These are phyloP conservation scores for Meyerozyma carpophila DNA, from an alignment of 1,139 yeast species.

Conservation along the genomic window DNA sequence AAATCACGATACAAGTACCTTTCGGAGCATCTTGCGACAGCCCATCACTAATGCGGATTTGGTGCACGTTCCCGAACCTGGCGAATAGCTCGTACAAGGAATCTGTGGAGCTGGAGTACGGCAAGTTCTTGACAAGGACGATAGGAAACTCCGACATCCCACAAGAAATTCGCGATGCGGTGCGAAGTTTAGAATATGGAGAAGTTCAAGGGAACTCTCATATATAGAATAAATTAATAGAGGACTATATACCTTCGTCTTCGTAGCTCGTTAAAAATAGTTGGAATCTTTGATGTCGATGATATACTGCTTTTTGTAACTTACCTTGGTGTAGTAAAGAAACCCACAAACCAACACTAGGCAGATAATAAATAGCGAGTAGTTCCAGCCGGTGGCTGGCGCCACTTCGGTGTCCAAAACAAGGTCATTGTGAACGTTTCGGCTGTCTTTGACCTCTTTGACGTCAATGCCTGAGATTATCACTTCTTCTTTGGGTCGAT, in stretches of 20 bases:
- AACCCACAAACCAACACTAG: conserved; percentile 9
- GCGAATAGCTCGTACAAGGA: conserved; percentile 53
- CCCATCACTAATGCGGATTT: conserved; percentile 46
- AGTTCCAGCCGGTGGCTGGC: conserved; percentile 7
- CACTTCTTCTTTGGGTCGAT: conserved; percentile 11
- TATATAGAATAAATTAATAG: neutral
- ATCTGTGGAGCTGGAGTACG: conserved; percentile 43
- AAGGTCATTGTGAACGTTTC: neutral
- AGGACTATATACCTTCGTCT: no score
- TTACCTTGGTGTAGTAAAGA: conserved; percentile 12
- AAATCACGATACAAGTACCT: conserved; percentile 59
- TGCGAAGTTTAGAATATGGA: neutral
- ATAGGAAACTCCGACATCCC: conserved; percentile 36
- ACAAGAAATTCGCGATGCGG: neutral
- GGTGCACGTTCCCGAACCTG: conserved; percentile 52
- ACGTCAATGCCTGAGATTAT: conserved; percentile 18
- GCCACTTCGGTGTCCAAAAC: conserved; percentile 1
- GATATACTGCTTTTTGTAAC: conserved; percentile 20
- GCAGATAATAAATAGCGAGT: conserved; percentile 15
- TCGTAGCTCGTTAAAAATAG: conserved; percentile 9
- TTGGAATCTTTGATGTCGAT: conserved; percentile 25
- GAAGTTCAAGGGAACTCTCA: no score
- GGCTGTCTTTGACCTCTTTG: conserved; percentile 3
- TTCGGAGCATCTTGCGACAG: conserved; percentile 23
- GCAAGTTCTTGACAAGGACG: conserved; percentile 53